phyloP scores from a whole-genome alignment of 2,329 filamentous ascomycete genomes.

The Geosmithia morbida region DNA sequence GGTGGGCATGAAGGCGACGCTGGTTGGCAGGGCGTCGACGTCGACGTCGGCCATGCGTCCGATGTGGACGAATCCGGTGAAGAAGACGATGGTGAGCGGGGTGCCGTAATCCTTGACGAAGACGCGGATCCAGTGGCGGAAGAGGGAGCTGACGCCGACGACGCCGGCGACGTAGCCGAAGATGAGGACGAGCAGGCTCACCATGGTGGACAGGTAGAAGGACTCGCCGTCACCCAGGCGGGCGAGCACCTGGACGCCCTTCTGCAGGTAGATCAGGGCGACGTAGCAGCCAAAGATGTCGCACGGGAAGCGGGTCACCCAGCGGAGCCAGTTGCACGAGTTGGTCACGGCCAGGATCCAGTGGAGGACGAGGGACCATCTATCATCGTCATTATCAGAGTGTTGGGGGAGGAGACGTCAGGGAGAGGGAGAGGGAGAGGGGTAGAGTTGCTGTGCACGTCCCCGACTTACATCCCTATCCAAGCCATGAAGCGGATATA shows the following conservation, averaged over 20 bases:
- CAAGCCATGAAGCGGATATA: conserved; percentile 87
- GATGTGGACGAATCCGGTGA: conserved; percentile 78
- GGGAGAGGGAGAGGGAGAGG: not conserved
- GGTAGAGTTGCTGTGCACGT: no score
- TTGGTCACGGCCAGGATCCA: conserved; percentile 75
- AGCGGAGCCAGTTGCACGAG: conserved; percentile 75
- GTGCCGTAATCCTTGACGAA: conserved; percentile 88
- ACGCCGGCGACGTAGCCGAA: conserved; percentile 61
- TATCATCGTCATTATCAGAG: no score
- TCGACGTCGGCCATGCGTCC: conserved; percentile 63
- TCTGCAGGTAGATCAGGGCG: conserved; percentile 82
- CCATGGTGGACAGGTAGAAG: conserved; percentile 67
- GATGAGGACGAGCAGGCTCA: conserved; percentile 65
- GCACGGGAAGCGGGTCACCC: conserved; percentile 82
- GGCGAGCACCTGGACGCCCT: conserved; percentile 74
- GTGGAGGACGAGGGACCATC: conserved; percentile 74
- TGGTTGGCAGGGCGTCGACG: conserved; percentile 60
- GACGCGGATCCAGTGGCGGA: conserved; percentile 60
- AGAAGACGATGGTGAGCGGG: conserved; percentile 70
- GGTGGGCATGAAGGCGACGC: conserved; percentile 67
- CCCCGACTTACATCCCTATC: conserved; percentile 62
- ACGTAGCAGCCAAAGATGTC: conserved; percentile 94
- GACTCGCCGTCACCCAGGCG: conserved; percentile 53
- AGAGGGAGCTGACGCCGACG: conserved; percentile 56
- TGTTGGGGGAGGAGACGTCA: no score